Evolutionary conservation across 2,329 filamentous ascomycete genomes (phyloP), one percentile per base, ranked within the genome.

Genomic region (Sclerotinia minor): DNA sequence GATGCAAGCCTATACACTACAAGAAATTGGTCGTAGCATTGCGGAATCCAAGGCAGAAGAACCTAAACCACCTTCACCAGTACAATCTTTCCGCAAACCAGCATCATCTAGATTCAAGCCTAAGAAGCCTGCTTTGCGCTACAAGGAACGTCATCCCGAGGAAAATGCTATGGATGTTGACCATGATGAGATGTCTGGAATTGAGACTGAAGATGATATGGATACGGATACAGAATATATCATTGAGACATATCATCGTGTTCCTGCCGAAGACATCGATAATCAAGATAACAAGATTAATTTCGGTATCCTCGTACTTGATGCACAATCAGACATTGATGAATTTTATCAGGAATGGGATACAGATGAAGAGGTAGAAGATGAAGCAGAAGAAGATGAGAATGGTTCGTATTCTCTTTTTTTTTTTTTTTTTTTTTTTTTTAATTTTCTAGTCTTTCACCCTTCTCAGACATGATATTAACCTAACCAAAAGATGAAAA

Each of bases 311-410:
- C 68, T 78, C 21, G 68, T 77, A 38, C 68, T 78, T 2, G 75
- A 77, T n/a, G 73, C 73, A 5, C 73, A 77, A 58, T 70, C 72
- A n/a, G 76, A 78, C 35, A 81, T 82, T 52, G 83, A 85, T 65
- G 82, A 84, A 54, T 89, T 89, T 75, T 89, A 85, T 71, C 83
- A 84, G 0, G 81, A 84, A 9, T 84, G 85, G 50, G 84, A 84
- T n/a, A 35, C 29, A 11, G 86, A 89, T 4, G 87, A 87, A 50
- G 86, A 89, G 0, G 80, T 88, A 61, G 87, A 89, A 8, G 87
- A 89, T 54, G 80, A 85, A 71, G 86, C 87, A 54, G 87, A 89
- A 6, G 87, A 89, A 64, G 86, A 89, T 66, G 87, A 89, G 74
- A 89, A 89, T 71, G 86, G 86, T 88, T 79, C 67, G 80, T 72